Percentiles rank a stretch among this genome's conserved stretches.
These are phyloP conservation scores for Canavalia ensiformis DNA, from an alignment of 306 rosid species.

Conservation along the genomic window DNA sequence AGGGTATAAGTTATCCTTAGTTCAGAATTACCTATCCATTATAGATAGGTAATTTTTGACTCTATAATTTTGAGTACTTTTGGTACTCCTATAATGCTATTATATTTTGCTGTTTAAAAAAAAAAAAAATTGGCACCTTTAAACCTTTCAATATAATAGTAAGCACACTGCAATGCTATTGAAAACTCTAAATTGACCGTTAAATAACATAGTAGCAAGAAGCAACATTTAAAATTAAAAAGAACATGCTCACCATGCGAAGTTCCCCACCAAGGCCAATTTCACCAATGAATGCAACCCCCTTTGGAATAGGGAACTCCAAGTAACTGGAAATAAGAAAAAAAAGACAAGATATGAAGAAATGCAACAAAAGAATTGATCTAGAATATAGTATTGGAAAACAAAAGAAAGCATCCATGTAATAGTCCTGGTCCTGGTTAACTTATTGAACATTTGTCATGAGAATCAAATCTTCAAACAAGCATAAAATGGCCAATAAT, in stretches of 20 bases:
- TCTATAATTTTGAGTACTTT: too few species aligned
- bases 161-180: background rate
- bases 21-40: too few species aligned
- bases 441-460: background rate
- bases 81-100: too few species aligned
- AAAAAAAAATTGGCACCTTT: background rate
- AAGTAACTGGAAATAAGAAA: constrained; percentile 67
- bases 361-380: constrained; percentile 13
- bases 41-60: too few species aligned
- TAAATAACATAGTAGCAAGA: constrained; percentile 22
- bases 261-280: constrained; percentile 96
- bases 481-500: constrained; percentile 20
- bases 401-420: background rate
- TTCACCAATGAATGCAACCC: constrained; percentile 91
- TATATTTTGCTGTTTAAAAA: too few species aligned
- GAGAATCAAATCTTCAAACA: constrained; percentile 32
- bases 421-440: constrained; percentile 13
- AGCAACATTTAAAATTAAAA: constrained; percentile 20
- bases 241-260: constrained; percentile 71
- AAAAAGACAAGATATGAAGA: constrained; percentile 12
- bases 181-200: constrained; percentile 11
- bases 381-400: background rate
- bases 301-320: constrained; percentile 87
- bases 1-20: too few species aligned
- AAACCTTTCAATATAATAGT: constrained; percentile 1